These are phyloP conservation scores for Eremothecium sinecaudum DNA, from an alignment of 1,139 yeast species.

Conservation along the genomic window DNA sequence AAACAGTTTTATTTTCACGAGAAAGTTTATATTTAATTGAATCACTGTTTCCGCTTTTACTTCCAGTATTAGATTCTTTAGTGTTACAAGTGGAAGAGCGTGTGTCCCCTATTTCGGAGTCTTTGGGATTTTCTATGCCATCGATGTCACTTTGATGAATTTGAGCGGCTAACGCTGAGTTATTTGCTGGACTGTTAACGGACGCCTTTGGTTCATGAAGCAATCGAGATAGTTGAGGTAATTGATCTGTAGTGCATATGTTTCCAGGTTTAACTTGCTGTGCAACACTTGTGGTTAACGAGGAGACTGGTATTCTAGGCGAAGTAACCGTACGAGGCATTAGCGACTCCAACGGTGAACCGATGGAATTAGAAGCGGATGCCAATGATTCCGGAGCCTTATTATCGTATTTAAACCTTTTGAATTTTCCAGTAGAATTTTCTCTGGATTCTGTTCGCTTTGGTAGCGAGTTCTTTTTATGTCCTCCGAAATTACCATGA, in stretches of 20 bases:
- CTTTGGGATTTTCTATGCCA: no score
- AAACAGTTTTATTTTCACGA: slow-evolving; percentile 30
- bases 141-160: no score
- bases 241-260: no score
- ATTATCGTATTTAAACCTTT: slow-evolving; percentile 23
- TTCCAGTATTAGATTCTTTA: neutral
- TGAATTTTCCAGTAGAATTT: slow-evolving; percentile 21
- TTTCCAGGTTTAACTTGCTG: no score
- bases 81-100: no score
- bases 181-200: no score
- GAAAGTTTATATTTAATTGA: slow-evolving; percentile 29
- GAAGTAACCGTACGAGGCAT: slow-evolving; percentile 22
- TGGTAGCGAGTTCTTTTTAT: slow-evolving; percentile 20
- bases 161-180: no score
- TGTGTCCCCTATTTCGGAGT: no score
- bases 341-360: slow-evolving; percentile 23
- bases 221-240: no score
- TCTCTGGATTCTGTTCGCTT: slow-evolving; percentile 18
- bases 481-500: slow-evolving; percentile 8
- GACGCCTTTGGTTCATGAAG: no score
- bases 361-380: slow-evolving; percentile 1
- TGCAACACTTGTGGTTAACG: slow-evolving; percentile 6
- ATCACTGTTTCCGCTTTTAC: slow-evolving; percentile 13
- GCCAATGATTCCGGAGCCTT: neutral
- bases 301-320: slow-evolving; percentile 15